phyloP scores from a whole-genome alignment of 495 filamentous ascomycete genomes.

The Xylaria scruposa region DNA sequence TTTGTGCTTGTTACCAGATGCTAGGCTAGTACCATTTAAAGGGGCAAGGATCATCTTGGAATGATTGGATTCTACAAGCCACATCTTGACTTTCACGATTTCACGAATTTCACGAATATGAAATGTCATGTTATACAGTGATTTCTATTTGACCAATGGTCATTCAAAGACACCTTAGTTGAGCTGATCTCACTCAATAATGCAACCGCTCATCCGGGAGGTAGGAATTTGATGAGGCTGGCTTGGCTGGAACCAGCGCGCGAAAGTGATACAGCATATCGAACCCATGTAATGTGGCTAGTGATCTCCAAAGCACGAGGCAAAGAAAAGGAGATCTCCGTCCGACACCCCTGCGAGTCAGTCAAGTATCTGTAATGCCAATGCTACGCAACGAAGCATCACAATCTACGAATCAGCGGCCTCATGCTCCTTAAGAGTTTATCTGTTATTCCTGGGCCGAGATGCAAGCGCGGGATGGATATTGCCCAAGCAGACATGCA shows the following conservation, averaged over 20 bases:
- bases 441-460: conserved; percentile 10
- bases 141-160: neutral
- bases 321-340: conserved; percentile 18
- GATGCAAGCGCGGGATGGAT: conserved; percentile 10
- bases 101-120: neutral
- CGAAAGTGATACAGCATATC: neutral
- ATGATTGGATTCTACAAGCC: conserved; percentile 17
- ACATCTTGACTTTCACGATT: conserved; percentile 13
- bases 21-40: conserved; percentile 12
- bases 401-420: conserved; percentile 18
- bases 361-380: conserved; percentile 9
- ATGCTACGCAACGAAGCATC: conserved; percentile 21
- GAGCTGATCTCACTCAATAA: neutral
- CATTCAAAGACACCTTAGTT: neutral
- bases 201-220: neutral
- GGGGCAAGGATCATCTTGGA: conserved; percentile 14
- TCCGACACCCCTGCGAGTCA: conserved; percentile 14
- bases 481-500: conserved; percentile 3
- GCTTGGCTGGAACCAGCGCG: conserved; percentile 6
- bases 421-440: conserved; percentile 2
- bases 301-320: conserved; percentile 15
- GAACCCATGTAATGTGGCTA: conserved; percentile 19
- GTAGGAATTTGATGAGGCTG: neutral
- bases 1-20: conserved; percentile 23
- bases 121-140: neutral